A percentile compares a stretch with the other conserved stretches of the same genome.
These are phyloP conservation scores for Isochrysis galbana DNA, from an alignment of 78 protist genomes.

Conservation along the genomic window DNA sequence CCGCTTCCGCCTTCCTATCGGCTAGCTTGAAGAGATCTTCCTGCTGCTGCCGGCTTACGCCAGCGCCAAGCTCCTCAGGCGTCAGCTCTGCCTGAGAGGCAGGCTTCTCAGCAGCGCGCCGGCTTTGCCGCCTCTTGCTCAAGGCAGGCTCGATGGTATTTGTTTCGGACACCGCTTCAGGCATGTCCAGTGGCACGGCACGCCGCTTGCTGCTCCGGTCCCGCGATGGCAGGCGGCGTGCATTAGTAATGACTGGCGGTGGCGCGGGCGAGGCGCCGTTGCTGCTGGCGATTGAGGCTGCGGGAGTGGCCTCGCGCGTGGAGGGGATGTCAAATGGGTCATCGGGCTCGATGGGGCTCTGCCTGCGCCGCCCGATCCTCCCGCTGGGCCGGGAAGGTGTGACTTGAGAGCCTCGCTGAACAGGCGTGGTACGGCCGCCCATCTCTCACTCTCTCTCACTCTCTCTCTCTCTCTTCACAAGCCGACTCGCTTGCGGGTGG, in stretches of 20 bases:
- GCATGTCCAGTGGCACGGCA: background rate
- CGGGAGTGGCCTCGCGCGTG: background rate
- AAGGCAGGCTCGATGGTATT: background rate
- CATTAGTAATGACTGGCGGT: background rate
- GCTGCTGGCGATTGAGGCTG: background rate
- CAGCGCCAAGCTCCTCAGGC: background rate
- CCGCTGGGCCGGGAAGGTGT: too few relatives aligned
- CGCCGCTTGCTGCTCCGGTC: background rate
- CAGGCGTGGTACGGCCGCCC: too few relatives aligned
- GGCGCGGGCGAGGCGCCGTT: background rate
- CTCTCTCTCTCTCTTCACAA: too few relatives aligned
- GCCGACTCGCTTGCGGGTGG: too few relatives aligned
- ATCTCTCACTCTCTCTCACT: too few relatives aligned
- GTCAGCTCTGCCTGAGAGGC: background rate
- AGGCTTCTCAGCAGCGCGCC: background rate
- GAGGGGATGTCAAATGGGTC: background rate
- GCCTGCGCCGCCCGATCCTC: too few relatives aligned
- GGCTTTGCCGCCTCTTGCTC: background rate
- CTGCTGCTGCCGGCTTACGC: background rate
- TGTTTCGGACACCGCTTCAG: background rate
- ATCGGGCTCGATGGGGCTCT: too few relatives aligned
- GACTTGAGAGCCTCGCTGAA: too few relatives aligned
- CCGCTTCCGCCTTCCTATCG: background rate
- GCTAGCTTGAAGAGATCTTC: background rate
- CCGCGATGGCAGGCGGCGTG: background rate